Evolutionary conservation across 148 eudicot genomes (phyloP).

Genomic region (Agrostemma githago): DNA sequence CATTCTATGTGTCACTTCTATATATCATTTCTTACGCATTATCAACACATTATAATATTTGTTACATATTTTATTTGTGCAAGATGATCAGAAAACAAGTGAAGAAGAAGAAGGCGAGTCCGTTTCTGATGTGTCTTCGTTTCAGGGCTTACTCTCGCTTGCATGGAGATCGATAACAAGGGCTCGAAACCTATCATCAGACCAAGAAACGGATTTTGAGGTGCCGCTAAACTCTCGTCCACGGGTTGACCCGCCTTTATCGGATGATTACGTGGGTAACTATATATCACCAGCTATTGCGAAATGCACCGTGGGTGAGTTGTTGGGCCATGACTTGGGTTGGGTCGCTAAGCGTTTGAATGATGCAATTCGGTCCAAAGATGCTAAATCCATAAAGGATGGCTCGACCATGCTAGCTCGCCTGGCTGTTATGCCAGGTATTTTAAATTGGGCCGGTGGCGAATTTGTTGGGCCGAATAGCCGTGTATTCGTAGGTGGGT

Average conservation of each 20-base stretch:
- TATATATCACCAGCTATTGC: conserved; percentile 34
- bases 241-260: conserved; percentile 43
- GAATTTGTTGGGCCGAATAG: neutral
- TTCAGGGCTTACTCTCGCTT: neutral
- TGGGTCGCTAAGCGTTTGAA: conserved; percentile 38
- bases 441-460: too few species aligned
- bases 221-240: conserved; percentile 55
- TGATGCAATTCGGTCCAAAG: conserved; percentile 39
- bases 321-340: conserved; percentile 36
- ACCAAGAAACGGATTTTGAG: conserved; percentile 44
- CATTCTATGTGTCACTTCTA: too few species aligned
- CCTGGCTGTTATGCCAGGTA: neutral
- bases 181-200: conserved; percentile 16
- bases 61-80: too few species aligned
- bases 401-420: neutral
- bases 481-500: too few species aligned
- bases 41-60: too few species aligned
- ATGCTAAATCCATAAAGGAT: conserved; percentile 7
- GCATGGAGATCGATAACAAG: conserved; percentile 7
- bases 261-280: conserved; percentile 55
- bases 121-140: conserved; percentile 18
- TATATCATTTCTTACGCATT: too few species aligned
- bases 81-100: too few species aligned
- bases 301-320: conserved; percentile 27
- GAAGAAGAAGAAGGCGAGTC: too few species aligned